A percentile compares a stretch with the other conserved stretches of the same genome.
Evolutionary conservation across 2,329 filamentous ascomycete species (phyloP).

Genomic region (Ophiostoma triangulosporum): DNA sequence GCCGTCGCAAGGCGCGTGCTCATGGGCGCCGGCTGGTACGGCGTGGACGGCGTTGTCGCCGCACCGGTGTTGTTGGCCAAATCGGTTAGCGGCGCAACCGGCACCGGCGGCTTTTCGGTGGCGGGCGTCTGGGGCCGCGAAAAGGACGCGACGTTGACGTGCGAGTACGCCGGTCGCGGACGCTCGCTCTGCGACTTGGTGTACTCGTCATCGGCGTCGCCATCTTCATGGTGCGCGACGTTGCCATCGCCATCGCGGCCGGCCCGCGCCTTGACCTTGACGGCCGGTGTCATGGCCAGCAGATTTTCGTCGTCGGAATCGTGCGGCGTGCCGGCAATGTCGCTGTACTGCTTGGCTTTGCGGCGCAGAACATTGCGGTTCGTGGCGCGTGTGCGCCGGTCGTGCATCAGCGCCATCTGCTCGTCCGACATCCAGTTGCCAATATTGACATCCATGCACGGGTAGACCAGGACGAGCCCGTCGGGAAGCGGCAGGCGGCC

Average conservation of each 20-base stretch:
- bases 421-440: constrained; percentile 99
- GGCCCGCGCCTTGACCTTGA: not conserved
- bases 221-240: not conserved
- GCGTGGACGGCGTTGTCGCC: constrained; percentile 23
- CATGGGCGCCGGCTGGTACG: constrained; percentile 43
- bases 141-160: constrained; percentile 9
- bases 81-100: not conserved
- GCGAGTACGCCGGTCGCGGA: constrained; percentile 12
- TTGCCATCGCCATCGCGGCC: not conserved
- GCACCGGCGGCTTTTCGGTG: not conserved
- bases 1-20: constrained; percentile 84
- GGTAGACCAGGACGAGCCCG: constrained; percentile 77
- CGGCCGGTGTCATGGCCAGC: constrained; percentile 23
- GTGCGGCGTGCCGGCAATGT: constrained; percentile 70
- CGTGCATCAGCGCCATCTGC: constrained; percentile 87
- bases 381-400: constrained; percentile 61
- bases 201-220: constrained; percentile 1
- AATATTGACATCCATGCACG: constrained; percentile 90
- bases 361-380: constrained; percentile 66
- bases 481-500: constrained; percentile 53
- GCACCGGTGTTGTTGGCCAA: not conserved
- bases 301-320: constrained; percentile 61
- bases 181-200: not conserved
- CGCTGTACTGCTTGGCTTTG: constrained; percentile 81
- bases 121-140: constrained; percentile 3